A percentile compares a stretch with the other conserved stretches of the same genome.
Conservation (phyloP, 331 rosid genomes). For the Ulmus americana region DNA sequence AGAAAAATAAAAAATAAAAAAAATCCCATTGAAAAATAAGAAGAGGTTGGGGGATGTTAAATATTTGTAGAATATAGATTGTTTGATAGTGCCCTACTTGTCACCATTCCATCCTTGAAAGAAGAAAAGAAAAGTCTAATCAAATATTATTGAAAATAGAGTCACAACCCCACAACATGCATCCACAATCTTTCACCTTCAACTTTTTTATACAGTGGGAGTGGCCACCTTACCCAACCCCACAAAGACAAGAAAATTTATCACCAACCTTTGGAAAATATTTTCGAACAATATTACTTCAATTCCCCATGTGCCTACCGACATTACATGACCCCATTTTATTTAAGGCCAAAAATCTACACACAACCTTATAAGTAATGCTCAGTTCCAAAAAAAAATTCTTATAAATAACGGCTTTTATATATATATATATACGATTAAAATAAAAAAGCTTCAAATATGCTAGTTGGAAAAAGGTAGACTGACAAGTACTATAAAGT, state of each 20-base stretch:
- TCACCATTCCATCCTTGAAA: slow-evolving; percentile 46
- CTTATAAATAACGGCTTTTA: no score
- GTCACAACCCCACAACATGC: slow-evolving; percentile 43
- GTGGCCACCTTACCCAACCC: slow-evolving; percentile 11
- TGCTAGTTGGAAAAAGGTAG: no score
- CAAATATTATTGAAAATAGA: slow-evolving; percentile 4
- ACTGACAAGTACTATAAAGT: no score
- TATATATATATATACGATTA: no score
- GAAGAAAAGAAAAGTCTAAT: slow-evolving; percentile 14
- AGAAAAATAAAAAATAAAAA: background rate
- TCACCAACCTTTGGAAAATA: background rate
- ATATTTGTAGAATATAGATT: background rate
- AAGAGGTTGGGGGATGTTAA: slow-evolving; percentile 21
- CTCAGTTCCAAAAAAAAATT: background rate
- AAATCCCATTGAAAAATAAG: slow-evolving; percentile 6
- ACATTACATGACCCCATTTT: slow-evolving; percentile 9
- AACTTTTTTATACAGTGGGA: slow-evolving; percentile 11
- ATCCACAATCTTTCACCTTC: slow-evolving; percentile 21
- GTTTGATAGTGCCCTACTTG: slow-evolving; percentile 48
- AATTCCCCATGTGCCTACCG: slow-evolving; percentile 18
- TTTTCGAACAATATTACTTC: background rate
- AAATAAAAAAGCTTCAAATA: no score
- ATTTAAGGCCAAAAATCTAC: background rate
- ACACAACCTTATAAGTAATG: slow-evolving; percentile 7
- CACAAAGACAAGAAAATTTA: slow-evolving; percentile 1